Conservation (phyloP, 768 basidiomycete genomes). For the Russula compacta region DNA sequence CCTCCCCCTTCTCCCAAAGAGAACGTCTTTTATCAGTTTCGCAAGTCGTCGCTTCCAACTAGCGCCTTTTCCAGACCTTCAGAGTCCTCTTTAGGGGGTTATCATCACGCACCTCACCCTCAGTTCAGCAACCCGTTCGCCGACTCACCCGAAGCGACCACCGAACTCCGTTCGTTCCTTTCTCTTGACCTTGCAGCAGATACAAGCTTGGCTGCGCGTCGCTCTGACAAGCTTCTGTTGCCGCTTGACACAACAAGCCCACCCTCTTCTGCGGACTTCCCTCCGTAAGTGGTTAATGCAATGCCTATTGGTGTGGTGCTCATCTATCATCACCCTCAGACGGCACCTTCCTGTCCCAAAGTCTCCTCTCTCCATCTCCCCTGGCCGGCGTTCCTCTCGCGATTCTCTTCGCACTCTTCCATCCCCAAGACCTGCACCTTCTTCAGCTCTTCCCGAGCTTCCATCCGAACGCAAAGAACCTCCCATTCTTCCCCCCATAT, state of each 20-base stretch:
- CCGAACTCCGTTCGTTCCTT: slow-evolving; percentile 45
- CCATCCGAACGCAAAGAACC: slow-evolving; percentile 23
- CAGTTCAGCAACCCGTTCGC: slow-evolving; percentile 17
- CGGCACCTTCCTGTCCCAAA: not conserved
- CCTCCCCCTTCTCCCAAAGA: slow-evolving; percentile 8
- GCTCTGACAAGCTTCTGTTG: slow-evolving; percentile 26
- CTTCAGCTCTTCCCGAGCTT: slow-evolving; percentile 39
- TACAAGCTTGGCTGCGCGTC: slow-evolving; percentile 30
- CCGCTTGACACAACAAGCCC: slow-evolving; percentile 27
- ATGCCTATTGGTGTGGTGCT: not conserved
- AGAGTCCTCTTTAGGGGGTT: not conserved
- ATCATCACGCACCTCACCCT: not conserved
- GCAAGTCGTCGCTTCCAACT: slow-evolving; percentile 19
- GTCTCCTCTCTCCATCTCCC: slow-evolving; percentile 10
- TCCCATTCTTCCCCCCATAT: slow-evolving; percentile 6
- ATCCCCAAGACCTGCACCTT: slow-evolving; percentile 53
- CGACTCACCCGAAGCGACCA: not conserved
- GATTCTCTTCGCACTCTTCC: slow-evolving; percentile 43
- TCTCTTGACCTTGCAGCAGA: slow-evolving; percentile 60
- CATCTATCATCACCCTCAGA: slow-evolving; percentile 4
- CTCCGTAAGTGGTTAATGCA: not conserved
- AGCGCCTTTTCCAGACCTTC: not conserved
- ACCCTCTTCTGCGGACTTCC: not conserved
- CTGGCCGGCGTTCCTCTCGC: slow-evolving; percentile 29
- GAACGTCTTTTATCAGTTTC: slow-evolving; percentile 12